These are phyloP conservation scores for Sordariomycetes sp. DNA, from an alignment of 2,329 filamentous ascomycete genomes.

Conservation along the genomic window DNA sequence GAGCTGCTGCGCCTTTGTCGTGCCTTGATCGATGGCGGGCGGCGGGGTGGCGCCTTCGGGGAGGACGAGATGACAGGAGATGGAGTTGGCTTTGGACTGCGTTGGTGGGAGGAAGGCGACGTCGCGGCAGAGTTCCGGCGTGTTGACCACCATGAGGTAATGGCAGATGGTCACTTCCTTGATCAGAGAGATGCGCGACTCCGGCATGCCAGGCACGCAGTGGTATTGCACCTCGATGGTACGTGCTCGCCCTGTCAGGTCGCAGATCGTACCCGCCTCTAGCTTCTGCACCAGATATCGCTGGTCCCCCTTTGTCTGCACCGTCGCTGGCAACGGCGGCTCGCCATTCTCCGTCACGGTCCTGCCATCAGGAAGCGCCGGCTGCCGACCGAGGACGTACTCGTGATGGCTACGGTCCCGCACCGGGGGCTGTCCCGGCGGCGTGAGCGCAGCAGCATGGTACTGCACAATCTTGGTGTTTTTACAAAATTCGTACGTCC, in stretches of 20 bases:
- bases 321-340: conserved; percentile 41
- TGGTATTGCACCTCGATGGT: conserved; percentile 77
- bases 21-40: conserved; percentile 15
- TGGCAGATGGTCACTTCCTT: conserved; percentile 88
- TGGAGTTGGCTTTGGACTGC: conserved; percentile 65
- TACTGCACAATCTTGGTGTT: conserved; percentile 82
- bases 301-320: conserved; percentile 76
- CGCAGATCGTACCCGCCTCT: conserved; percentile 72
- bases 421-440: conserved; percentile 63
- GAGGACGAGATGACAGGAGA: conserved; percentile 68
- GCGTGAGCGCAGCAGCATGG: conserved; percentile 63
- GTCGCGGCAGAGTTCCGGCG: conserved; percentile 78
- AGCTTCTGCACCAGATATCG: conserved; percentile 80
- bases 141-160: conserved; percentile 90
- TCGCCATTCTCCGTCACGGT: conserved; percentile 8
- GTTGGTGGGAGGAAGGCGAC: conserved; percentile 77
- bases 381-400: conserved; percentile 62
- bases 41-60: conserved; percentile 31
- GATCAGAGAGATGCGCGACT: conserved; percentile 79
- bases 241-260: conserved; percentile 72
- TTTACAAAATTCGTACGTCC: conserved; percentile 94
- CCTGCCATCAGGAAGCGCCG: conserved; percentile 20
- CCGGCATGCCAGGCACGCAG: conserved; percentile 66
- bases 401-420: conserved; percentile 69
- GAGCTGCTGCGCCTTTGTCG: conserved; percentile 21